Evolutionary conservation across 257 asterid species (phyloP).

Genomic region (Ajuga chamaepitys): DNA sequence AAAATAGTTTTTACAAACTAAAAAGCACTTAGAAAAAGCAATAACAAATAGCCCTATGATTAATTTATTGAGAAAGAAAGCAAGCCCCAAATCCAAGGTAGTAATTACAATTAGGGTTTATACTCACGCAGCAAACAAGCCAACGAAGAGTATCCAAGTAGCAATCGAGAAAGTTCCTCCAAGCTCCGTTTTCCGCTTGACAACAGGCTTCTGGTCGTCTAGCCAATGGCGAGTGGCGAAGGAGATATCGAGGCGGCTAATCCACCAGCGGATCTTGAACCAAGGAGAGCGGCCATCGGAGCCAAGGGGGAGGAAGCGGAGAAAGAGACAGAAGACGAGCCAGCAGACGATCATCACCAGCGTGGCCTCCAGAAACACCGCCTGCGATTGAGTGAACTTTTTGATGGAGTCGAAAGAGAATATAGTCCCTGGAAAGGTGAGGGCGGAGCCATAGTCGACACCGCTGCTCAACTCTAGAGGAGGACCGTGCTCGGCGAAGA

Average conservation of each 20-base stretch:
- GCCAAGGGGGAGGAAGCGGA: slow-evolving; percentile 52
- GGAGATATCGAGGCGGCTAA: slow-evolving; percentile 80
- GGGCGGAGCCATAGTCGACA: slow-evolving; percentile 44
- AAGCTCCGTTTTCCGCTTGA: slow-evolving; percentile 91
- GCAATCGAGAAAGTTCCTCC: slow-evolving; percentile 92
- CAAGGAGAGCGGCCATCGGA: slow-evolving; percentile 57
- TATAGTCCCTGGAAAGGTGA: slow-evolving; percentile 53
- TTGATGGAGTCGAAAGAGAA: slow-evolving; percentile 69
- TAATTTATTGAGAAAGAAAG: too few species aligned
- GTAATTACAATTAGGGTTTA: too few species aligned
- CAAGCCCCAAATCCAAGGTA: too few species aligned
- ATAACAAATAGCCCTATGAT: too few species aligned
- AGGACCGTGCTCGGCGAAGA: slow-evolving; percentile 33
- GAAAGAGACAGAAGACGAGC: slow-evolving; percentile 63
- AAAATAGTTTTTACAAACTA: too few species aligned
- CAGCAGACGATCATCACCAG: slow-evolving; percentile 51
- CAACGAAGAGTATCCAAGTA: slow-evolving; percentile 84
- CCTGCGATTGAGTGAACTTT: slow-evolving; percentile 85
- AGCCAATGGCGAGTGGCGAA: slow-evolving; percentile 90
- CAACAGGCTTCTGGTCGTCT: slow-evolving; percentile 63
- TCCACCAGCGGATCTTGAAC: slow-evolving; percentile 92
- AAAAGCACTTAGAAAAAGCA: too few species aligned
- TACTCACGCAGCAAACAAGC: slow-evolving; percentile 90
- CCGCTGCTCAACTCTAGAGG: slow-evolving; percentile 45
- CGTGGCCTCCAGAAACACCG: slow-evolving; percentile 86